Conservation (phyloP, 371 early-diverging fungal species). For the Gilbertella persicaria region DNA sequence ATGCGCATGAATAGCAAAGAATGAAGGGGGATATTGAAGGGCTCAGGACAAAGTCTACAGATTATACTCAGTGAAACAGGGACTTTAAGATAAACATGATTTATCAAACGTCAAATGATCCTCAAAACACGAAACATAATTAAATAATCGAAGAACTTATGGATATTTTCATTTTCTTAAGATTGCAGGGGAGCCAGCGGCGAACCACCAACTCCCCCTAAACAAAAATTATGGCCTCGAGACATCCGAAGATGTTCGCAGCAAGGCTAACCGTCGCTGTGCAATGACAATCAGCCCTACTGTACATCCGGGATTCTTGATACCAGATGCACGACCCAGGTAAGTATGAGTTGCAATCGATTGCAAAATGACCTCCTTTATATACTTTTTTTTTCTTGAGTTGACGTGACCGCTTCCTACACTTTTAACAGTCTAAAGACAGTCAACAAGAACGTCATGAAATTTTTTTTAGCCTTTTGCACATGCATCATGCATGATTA, state of each 20-base stretch:
- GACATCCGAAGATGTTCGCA: slow-evolving; percentile 51
- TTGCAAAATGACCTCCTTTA: slow-evolving; percentile 16
- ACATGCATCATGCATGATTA: too few relatives aligned
- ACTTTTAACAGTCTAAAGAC: too few relatives aligned
- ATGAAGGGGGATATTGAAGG: too few relatives aligned
- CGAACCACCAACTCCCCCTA: slow-evolving; percentile 45
- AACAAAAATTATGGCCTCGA: slow-evolving; percentile 53
- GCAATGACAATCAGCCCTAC: slow-evolving; percentile 46
- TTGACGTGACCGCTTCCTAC: neutral
- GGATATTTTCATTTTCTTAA: slow-evolving; percentile 17
- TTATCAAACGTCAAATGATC: too few relatives aligned
- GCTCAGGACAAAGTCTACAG: too few relatives aligned
- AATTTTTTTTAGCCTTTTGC: too few relatives aligned
- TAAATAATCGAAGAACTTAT: too few relatives aligned
- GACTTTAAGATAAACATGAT: too few relatives aligned
- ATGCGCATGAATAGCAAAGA: too few relatives aligned
- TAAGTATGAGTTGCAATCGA: slow-evolving; percentile 44
- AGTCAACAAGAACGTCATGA: too few relatives aligned
- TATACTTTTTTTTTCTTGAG: slow-evolving; percentile 30
- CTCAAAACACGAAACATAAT: too few relatives aligned
- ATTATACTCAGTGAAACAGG: too few relatives aligned
- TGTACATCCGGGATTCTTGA: slow-evolving; percentile 38
- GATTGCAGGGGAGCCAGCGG: slow-evolving; percentile 32
- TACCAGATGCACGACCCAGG: slow-evolving; percentile 48
- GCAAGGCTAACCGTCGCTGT: slow-evolving; percentile 41